These are phyloP conservation scores for Fusarium cyanostomum DNA, from an alignment of 2,329 filamentous ascomycete genomes.

Conservation along the genomic window DNA sequence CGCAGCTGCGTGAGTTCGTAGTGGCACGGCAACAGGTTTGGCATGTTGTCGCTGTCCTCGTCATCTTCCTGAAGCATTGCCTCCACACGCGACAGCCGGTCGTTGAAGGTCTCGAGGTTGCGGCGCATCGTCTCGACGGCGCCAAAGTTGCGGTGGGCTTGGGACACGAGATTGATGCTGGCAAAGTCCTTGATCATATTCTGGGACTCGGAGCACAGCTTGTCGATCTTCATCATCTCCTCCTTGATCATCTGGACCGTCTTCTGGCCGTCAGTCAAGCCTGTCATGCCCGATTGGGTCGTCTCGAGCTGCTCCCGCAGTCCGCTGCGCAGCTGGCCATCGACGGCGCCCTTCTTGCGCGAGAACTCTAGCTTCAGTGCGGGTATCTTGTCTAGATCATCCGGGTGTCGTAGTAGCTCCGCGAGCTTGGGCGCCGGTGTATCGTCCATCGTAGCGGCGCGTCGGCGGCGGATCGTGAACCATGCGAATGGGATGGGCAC, in stretches of 20 bases:
- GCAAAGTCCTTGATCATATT: conserved; percentile 97
- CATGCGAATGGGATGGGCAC: conserved; percentile 32
- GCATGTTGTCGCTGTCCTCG: conserved; percentile 86
- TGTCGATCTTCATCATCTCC: conserved; percentile 98
- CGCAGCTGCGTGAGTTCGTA: conserved; percentile 91
- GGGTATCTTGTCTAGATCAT: conserved; percentile 96
- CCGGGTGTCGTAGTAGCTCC: conserved; percentile 92
- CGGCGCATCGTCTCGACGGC: conserved; percentile 93
- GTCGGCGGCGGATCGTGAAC: conserved; percentile 31
- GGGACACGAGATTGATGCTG: conserved; percentile 89
- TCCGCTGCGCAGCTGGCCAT: conserved; percentile 87
- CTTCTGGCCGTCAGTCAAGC: conserved; percentile 88
- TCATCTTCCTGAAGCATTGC: conserved; percentile 84
- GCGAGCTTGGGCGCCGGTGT: conserved; percentile 81
- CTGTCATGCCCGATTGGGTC: conserved; percentile 91
- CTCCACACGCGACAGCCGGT: conserved; percentile 79
- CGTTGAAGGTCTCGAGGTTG: conserved; percentile 88
- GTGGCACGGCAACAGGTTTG: conserved; percentile 88
- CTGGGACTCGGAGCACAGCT: conserved; percentile 95
- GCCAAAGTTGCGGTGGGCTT: conserved; percentile 96
- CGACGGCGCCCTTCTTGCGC: conserved; percentile 91
- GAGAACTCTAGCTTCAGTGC: conserved; percentile 90
- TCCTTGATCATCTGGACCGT: conserved; percentile 94
- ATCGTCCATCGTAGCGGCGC: conserved; percentile 56
- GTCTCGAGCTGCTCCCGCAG: conserved; percentile 93